Evolutionary conservation across 202 grass and related monocot species (phyloP), one percentile per base, ranked within the genome.

Genomic region (Schoenoplectus triqueter): DNA sequence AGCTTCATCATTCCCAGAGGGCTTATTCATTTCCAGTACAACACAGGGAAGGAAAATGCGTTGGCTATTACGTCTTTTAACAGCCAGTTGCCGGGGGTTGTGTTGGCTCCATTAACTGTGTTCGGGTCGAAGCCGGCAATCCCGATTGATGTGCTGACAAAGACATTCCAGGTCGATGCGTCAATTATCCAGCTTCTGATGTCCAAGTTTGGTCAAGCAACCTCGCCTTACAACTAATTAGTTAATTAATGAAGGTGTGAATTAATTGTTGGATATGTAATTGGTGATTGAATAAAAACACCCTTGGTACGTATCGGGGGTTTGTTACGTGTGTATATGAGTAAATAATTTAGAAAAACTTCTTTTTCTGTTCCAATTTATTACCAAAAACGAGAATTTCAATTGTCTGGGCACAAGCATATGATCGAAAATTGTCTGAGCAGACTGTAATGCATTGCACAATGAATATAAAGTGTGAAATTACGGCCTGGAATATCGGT

Each of bases 1-100:
- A 92, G 59, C 66, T 97, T 97, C 63, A 84, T 94, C 1, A 87
- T 93, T 39, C 94, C 94, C 8, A 82, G 88, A 44, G 94, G 93
- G 1, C 56, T 92, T 52, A 2, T 91, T 22, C 89, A 93, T 88
- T 93, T 95, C 78, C 90, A 95, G 90, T 95, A 83, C 86, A 97
- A 97, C 85, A 54, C 61, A 13, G 92, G 89, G 17, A 5, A 2
- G 3, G 20, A 10, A 73, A 48, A 84, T 40, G 91, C 89, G 0
- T 9, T 85, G 39, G 85, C 87, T 20, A 80, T 94, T 10, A 97
- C 91, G 0, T 61, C 89, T 11, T 97, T 97, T 86, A 84, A 97
- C 75, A 92, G 90, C 87, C 90, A 94, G 85, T 48, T 90, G 0
- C 91, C 91, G 0, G 94, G 91, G 21, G 74, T 90, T 15, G 89